A percentile compares a stretch with the other conserved stretches of the same genome.
These are phyloP conservation scores for Cutaneotrichosporon cyanovorans DNA, from an alignment of 1,284 basidiomycete species.

Conservation along the genomic window DNA sequence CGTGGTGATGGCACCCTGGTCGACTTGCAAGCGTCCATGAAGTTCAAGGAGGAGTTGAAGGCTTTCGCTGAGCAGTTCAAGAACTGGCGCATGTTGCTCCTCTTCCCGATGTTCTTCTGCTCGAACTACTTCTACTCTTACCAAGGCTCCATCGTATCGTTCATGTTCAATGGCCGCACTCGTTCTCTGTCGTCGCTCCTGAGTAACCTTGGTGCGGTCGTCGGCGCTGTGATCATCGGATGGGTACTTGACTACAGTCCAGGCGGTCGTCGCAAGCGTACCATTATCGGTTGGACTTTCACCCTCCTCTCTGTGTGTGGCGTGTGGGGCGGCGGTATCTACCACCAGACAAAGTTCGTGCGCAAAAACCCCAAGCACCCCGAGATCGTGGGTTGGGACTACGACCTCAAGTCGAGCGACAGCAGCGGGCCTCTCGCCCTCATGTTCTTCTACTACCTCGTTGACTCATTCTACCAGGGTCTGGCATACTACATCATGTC, in stretches of 20 bases:
- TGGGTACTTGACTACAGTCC: conserved; percentile 30
- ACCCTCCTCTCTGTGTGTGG: conserved; percentile 21
- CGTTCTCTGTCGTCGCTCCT: conserved; percentile 31
- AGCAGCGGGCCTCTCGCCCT: conserved; percentile 1
- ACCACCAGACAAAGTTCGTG: conserved; percentile 15
- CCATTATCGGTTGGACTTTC: conserved; percentile 21
- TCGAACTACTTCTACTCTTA: conserved; percentile 37
- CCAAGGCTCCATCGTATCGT: conserved; percentile 31
- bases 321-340: conserved; percentile 31
- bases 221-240: conserved; percentile 37
- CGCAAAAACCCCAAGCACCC: conserved; percentile 8
- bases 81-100: conserved; percentile 29
- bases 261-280: conserved; percentile 25
- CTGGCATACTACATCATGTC: conserved; percentile 35
- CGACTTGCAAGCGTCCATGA: conserved; percentile 20
- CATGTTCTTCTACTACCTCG: conserved; percentile 29
- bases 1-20: conserved; percentile 33
- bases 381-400: neutral
- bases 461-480: conserved; percentile 42
- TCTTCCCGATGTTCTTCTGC: conserved; percentile 35
- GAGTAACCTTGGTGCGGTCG: conserved; percentile 29
- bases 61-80: conserved; percentile 26
- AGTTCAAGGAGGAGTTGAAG: conserved; percentile 22
- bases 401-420: neutral
- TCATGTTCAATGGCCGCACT: conserved; percentile 33